These are phyloP conservation scores for Elsinoe ampelina DNA, from an alignment of 2,329 filamentous ascomycete genomes.

Conservation along the genomic window DNA sequence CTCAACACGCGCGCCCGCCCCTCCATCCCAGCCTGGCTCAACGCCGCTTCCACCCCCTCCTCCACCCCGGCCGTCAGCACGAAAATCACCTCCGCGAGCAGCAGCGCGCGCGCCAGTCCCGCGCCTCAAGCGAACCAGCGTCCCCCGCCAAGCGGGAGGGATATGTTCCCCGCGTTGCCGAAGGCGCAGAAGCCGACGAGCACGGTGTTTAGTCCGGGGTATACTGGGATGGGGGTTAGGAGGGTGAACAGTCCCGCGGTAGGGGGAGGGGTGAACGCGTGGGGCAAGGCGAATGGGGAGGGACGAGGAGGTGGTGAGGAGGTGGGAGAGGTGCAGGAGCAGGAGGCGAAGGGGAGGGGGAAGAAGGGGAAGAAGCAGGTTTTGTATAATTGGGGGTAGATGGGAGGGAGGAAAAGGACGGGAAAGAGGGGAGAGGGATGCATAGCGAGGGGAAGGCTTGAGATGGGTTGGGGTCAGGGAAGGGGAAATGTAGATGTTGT, in stretches of 20 bases:
- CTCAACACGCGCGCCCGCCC: constrained; percentile 8
- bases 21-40: constrained; percentile 13
- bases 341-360: constrained; percentile 35
- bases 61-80: constrained; percentile 22
- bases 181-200: constrained; percentile 61
- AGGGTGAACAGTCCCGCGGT: constrained; percentile 33
- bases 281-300: constrained; percentile 25
- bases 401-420: no score
- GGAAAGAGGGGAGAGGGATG: no score
- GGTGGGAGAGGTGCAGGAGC: constrained; percentile 20
- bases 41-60: constrained; percentile 18
- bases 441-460: not conserved
- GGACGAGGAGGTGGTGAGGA: constrained; percentile 20
- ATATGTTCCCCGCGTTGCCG: constrained; percentile 77
- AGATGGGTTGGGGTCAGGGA: no score
- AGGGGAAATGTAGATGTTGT: no score
- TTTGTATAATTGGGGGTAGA: constrained; percentile 37
- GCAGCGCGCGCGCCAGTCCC: constrained; percentile 24
- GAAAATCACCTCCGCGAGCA: constrained; percentile 25
- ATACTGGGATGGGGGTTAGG: constrained; percentile 37
- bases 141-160: constrained; percentile 29
- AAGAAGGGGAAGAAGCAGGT: constrained; percentile 44
- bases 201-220: constrained; percentile 43
- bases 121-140: constrained; percentile 25
- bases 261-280: constrained; percentile 29